Evolutionary conservation across 2,329 filamentous ascomycete species (phyloP), one percentile per base, ranked within the genome.

Genomic region (Aschersonia sp.): DNA sequence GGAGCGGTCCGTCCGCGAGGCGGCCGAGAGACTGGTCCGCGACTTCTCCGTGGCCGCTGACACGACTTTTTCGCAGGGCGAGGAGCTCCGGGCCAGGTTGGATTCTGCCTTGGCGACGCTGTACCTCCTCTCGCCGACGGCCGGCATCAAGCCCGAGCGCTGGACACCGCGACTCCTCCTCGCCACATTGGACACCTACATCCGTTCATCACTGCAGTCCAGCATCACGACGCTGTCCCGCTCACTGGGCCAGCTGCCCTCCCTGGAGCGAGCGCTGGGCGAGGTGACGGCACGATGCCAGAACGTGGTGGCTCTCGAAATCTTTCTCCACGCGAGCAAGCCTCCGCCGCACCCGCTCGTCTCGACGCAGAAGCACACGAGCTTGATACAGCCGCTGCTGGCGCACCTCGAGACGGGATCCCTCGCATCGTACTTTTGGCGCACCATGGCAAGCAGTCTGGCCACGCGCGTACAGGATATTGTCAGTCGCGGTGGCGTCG

Each of bases 391-490:
- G 49, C 82, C 82, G 0, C 69, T 95, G 0, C 75, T 94, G 6
- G 69, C 77, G 9, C 73, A 82, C n/a, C 76, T 98, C 5, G 92
- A 97, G 64, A 95, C 89, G 0, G 80, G 85, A 0, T 92, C 86
- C 2, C 70, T 98, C 12, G 80, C 88, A 1, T 91, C 85, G 0
- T 94, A 91, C 62, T 98, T 95, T 67, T 98, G 92, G 89, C 77
- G 92, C 47, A 85, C 84, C 6, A 76, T 97, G 58, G 92, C 92
- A 0, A 80, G 84, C 1, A 82, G 80, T 48, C 72, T 97, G 50
- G 78, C 84, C 3, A 71, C 80, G 0, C 77, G 86, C 29, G 88
- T 95, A 0, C 83, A 89, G 62, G 91, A 97, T 54, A 86, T 97
- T 43, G 65, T 94, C 49, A 80, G 76, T 51, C 78, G 86, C 50